Evolutionary conservation across 805 yeast genomes (phyloP).

Genomic region (Vanderwaltozyma polyspora): DNA sequence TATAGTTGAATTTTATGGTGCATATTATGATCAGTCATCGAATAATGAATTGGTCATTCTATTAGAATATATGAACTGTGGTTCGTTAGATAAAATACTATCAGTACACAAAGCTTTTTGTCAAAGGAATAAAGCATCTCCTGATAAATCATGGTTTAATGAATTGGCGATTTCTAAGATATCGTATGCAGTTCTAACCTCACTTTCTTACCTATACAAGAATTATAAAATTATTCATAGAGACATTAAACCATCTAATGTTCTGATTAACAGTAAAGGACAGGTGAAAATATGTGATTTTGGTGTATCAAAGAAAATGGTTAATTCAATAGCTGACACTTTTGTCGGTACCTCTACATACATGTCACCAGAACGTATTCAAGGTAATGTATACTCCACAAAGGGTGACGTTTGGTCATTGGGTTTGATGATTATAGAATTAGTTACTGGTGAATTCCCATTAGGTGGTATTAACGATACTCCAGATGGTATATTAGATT

Average conservation of each 20-base stretch:
- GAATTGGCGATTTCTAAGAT: constrained; percentile 62
- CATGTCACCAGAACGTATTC: constrained; percentile 96
- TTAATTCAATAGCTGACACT: constrained; percentile 91
- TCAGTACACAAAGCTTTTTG: constrained; percentile 45
- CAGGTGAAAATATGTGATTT: constrained; percentile 89
- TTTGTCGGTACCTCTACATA: constrained; percentile 97
- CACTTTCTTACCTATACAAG: constrained; percentile 70
- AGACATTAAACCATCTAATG: constrained; percentile 93
- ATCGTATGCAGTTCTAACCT: constrained; percentile 65
- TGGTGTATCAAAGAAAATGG: constrained; percentile 87
- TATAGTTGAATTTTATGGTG: constrained; percentile 86
- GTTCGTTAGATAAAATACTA: constrained; percentile 75
- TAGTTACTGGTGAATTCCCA: constrained; percentile 78
- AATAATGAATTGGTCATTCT: constrained; percentile 69
- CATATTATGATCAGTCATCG: constrained; percentile 47
- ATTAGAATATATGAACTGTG: constrained; percentile 95
- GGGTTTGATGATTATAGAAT: constrained; percentile 80
- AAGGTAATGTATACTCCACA: constrained; percentile 87
- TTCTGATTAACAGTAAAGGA: constrained; percentile 75
- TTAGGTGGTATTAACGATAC: constrained; percentile 48
- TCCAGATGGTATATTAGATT: constrained; percentile 82
- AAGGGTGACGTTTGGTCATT: constrained; percentile 96
- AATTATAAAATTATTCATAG: constrained; percentile 85
- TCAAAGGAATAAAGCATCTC: constrained; percentile 6
- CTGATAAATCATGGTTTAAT: constrained; percentile 21